Base-by-base conservation (phyloP, 768 basidiomycete genomes). In the Gymnopilus dilepis region DNA sequence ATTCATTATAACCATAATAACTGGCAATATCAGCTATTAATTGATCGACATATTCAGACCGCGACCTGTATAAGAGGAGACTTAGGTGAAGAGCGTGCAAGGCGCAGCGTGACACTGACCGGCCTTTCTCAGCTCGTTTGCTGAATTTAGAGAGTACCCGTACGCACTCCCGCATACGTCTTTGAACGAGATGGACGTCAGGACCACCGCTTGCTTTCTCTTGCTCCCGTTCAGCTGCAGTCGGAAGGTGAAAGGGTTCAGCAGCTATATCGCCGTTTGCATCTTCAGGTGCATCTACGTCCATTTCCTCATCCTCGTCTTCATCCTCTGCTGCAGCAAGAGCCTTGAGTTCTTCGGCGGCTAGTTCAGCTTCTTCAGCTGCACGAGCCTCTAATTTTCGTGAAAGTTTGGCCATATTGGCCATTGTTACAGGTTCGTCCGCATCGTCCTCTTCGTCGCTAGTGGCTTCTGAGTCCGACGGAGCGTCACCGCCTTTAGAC, bases 1-100 rank as follows among this genome's bases (percentile, higher is more conserved):
- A 99, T 6, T 91, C 89, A 68, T 98, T 99, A 78, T 99, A 99
- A 28, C 97, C 97, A 71, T 98, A 99, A 78, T 99, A 99, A 70
- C 86, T 95, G 24, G 89, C 89, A 66, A 99, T 95, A 68, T 99
- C 97, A 26, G 87, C 80, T 11, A 95, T 78, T 50, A 99, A 79
- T 73, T 98, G 97, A 41, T 90, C 87, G 30, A 91, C 83, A 65
- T 98, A 96, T 70, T 99, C 97, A 33, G 94, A 86, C 31, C 97
- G 84, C 61, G 94, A 85, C 65, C 97, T 97, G 53, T 42, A 54
- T n/a, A n/a, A n/a, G 21, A 45, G 37, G 55, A 43, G 48, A 62
- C 55, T 51, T 37, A 59, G 12, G 42, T 34, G 63, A 61, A 61
- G 26, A 17, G 30, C 19, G 21, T 6, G 65, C 34, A 41, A 42